Evolutionary conservation across 2,329 filamentous ascomycete genomes (phyloP).

Genomic region (Pestalotiopsis sp.): DNA sequence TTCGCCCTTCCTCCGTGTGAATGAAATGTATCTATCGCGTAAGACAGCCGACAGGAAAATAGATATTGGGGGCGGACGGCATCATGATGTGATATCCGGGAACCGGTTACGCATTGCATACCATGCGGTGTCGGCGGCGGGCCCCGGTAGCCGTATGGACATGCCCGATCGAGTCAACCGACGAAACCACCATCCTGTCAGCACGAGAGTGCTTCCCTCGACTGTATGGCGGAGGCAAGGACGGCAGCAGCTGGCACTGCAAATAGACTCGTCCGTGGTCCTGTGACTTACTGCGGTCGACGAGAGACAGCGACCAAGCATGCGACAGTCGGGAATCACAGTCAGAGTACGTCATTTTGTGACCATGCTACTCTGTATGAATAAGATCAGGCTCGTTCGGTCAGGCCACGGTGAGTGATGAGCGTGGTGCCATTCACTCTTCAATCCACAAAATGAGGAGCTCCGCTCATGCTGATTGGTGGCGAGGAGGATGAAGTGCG

Average conservation of each 20-base stretch:
- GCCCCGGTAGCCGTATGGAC: background rate
- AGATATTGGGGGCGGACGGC: background rate
- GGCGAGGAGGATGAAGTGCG: background rate
- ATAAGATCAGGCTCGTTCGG: background rate
- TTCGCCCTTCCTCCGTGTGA: no score
- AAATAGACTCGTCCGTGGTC: background rate
- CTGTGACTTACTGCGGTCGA: background rate
- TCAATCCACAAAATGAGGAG: no score
- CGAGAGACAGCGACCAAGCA: background rate
- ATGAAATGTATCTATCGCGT: no score
- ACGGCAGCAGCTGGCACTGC: background rate
- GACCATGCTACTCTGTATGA: background rate
- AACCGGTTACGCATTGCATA: background rate
- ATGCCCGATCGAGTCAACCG: background rate
- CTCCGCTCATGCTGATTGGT: background rate
- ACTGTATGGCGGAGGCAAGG: background rate
- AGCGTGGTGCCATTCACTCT: background rate
- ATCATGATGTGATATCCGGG: background rate
- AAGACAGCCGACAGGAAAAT: background rate
- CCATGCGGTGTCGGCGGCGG: background rate
- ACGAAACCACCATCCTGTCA: background rate
- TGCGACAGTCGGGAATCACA: background rate
- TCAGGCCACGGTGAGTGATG: background rate
- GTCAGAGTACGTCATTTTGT: background rate
- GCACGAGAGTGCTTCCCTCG: background rate